Evolutionary conservation across 345 rosid species (phyloP).

Genomic region (Gossypium ekmanianum): DNA sequence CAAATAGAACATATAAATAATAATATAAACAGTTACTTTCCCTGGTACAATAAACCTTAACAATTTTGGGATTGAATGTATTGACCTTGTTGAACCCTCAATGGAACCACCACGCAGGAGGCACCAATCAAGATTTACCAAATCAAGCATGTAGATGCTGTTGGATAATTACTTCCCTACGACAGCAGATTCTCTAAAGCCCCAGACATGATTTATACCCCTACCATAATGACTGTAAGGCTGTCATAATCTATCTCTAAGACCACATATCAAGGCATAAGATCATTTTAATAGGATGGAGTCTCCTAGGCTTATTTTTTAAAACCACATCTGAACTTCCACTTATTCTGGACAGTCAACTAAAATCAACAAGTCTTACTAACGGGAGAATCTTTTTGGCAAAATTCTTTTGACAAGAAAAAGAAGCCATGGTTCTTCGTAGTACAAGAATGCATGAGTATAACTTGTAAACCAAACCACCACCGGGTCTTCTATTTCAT

Average conservation of each 20-base stretch:
- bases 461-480: background rate
- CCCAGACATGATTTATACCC: background rate
- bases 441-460: background rate
- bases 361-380: background rate
- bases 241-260: background rate
- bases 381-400: background rate
- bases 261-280: background rate
- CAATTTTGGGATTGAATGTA: background rate
- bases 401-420: background rate
- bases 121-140: background rate
- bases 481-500: background rate
- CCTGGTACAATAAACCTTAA: background rate
- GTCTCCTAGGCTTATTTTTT: background rate
- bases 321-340: background rate
- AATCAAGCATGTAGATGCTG: background rate
- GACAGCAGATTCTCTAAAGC: background rate
- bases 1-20: background rate
- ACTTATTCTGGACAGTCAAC: background rate
- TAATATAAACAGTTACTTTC: background rate
- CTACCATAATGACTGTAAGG: background rate
- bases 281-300: background rate
- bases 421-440: background rate
- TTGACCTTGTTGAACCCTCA: background rate
- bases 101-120: background rate
- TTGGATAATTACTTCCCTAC: background rate